Conservation (phyloP, 441 rosid species). For the Bruguiera hainesii region DNA sequence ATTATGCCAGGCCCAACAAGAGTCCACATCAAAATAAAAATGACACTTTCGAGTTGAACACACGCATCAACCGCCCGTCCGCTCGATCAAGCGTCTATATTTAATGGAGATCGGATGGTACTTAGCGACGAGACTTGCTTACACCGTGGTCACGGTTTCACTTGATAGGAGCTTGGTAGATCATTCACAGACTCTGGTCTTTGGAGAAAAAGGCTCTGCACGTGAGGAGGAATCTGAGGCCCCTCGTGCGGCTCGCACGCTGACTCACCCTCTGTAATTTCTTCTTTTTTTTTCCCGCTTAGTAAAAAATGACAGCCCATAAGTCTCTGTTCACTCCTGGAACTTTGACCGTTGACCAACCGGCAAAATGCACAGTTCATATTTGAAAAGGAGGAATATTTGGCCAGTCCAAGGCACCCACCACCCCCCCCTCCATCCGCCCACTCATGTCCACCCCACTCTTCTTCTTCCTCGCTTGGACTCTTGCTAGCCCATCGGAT, state of each 20-base stretch:
- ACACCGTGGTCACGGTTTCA: background rate
- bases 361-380: conserved; percentile 12
- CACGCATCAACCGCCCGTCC: too few relatives aligned
- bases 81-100: too few relatives aligned
- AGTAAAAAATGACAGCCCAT: background rate
- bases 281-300: background rate
- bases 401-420: conserved; percentile 26
- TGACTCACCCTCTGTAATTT: conserved; percentile 39
- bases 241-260: conserved; percentile 83
- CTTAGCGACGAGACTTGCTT: background rate
- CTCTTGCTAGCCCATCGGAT: conserved; percentile 33
- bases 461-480: background rate
- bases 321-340: conserved; percentile 15
- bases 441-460: background rate
- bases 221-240: background rate
- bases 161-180: background rate
- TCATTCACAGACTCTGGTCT: background rate
- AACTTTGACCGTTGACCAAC: conserved; percentile 55
- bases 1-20: too few relatives aligned
- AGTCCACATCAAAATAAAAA: too few relatives aligned
- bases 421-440: too few relatives aligned
- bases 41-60: too few relatives aligned
- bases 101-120: too few relatives aligned
- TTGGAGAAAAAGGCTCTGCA: background rate
- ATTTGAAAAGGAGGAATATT: conserved; percentile 26